Evolutionary conservation across 2,329 filamentous ascomycete species (phyloP).

Genomic region (Colletotrichum gloeosporioides): DNA sequence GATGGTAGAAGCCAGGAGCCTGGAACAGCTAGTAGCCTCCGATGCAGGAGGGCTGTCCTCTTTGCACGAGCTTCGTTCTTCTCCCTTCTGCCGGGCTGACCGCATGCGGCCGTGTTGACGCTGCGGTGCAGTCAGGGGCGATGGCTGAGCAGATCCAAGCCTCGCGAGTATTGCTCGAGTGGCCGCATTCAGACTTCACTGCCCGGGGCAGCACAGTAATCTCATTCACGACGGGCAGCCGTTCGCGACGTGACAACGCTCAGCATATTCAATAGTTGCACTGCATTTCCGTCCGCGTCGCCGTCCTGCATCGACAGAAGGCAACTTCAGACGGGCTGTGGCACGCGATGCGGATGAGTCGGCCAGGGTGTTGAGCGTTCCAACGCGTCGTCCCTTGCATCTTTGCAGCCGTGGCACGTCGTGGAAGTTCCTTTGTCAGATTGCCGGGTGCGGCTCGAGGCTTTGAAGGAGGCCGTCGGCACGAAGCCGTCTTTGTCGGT

Average conservation of each 20-base stretch:
- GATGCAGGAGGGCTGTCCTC: neutral
- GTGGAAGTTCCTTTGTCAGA: neutral
- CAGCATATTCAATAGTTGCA: neutral
- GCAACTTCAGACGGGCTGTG: neutral
- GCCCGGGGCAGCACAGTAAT: neutral
- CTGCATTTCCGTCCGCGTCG: neutral
- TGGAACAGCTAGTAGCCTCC: neutral
- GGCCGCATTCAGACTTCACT: neutral
- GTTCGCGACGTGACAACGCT: neutral
- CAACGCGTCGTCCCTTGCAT: conserved; percentile 17
- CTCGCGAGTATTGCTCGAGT: neutral
- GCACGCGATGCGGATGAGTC: neutral
- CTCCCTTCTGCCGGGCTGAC: neutral
- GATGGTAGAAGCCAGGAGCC: neutral
- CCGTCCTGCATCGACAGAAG: neutral
- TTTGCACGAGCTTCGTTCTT: neutral
- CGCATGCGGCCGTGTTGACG: neutral
- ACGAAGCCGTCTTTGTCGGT: neutral
- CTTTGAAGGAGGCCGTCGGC: neutral
- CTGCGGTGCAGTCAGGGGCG: neutral
- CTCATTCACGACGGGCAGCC: neutral
- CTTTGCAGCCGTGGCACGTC: neutral
- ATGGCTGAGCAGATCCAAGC: neutral
- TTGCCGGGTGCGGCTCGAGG: neutral
- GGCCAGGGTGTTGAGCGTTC: neutral